These are phyloP conservation scores for Taxillus chinensis DNA, from an alignment of 164 flowering plant genomes.

Conservation along the genomic window DNA sequence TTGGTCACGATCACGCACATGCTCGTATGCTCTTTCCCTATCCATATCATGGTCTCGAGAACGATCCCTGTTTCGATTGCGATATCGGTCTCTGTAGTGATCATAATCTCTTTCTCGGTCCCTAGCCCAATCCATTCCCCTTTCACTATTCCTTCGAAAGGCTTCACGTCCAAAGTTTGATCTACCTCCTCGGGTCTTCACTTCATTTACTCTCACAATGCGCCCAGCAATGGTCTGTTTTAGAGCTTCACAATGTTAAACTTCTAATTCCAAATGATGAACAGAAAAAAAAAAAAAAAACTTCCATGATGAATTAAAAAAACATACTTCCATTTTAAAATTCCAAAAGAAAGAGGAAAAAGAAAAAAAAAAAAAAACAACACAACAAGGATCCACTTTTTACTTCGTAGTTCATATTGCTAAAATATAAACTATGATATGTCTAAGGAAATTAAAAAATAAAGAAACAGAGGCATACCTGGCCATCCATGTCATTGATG, in stretches of 20 bases:
- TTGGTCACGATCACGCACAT: slow-evolving; percentile 33
- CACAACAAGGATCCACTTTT: too few species aligned
- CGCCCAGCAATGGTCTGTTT: slow-evolving; percentile 74
- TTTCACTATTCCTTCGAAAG: slow-evolving; percentile 30
- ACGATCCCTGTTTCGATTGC: slow-evolving; percentile 34
- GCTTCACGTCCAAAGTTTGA: slow-evolving; percentile 31
- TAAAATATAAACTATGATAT: too few species aligned
- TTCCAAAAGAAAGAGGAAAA: too few species aligned
- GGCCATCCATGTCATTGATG: slow-evolving; percentile 82
- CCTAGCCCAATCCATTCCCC: slow-evolving; percentile 41
- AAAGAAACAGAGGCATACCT: slow-evolving; percentile 36
- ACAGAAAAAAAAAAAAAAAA: neutral
- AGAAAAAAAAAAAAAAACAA: too few species aligned
- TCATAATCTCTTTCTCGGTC: slow-evolving; percentile 32
- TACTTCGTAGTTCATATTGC: too few species aligned
- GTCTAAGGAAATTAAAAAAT: neutral
- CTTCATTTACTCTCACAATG: slow-evolving; percentile 75
- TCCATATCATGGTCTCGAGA: slow-evolving; percentile 31
- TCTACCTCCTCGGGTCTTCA: slow-evolving; percentile 57
- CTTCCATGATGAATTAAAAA: neutral
- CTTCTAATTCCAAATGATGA: slow-evolving; percentile 2
- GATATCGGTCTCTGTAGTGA: slow-evolving; percentile 34
- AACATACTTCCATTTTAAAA: too few species aligned
- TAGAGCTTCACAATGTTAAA: slow-evolving; percentile 19
- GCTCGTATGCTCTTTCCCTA: slow-evolving; percentile 34